A percentile compares a stretch with the other conserved stretches of the same genome.
These are phyloP conservation scores for Phaeosphaeria sp. DNA, from an alignment of 2,329 filamentous ascomycete genomes.

Conservation along the genomic window DNA sequence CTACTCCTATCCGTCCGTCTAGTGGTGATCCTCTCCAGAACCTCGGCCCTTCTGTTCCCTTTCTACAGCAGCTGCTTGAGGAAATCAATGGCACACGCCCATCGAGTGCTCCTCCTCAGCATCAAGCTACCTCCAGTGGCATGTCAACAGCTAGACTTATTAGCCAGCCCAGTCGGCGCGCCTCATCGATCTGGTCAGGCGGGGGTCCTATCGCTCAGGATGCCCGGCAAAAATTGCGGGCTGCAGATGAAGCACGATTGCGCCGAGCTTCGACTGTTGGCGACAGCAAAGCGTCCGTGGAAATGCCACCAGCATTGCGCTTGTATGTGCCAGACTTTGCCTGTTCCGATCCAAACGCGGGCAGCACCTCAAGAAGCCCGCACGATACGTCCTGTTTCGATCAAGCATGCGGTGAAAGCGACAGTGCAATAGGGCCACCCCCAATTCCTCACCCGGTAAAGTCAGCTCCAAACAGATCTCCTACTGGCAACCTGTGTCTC, in stretches of 20 bases:
- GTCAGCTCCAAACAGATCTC: background rate
- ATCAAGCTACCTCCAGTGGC: background rate
- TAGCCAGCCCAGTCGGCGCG: background rate
- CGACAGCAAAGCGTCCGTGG: conserved; percentile 2
- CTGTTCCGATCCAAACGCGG: background rate
- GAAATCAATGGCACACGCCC: conserved; percentile 26
- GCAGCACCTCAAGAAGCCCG: background rate
- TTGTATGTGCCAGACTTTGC: background rate
- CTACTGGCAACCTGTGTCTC: background rate
- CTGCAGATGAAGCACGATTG: conserved; percentile 29
- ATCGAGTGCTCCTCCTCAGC: background rate
- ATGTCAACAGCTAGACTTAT: background rate
- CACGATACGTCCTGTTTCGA: background rate
- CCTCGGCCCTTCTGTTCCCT: conserved; percentile 20
- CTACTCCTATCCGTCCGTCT: conserved; percentile 25
- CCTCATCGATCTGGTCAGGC: conserved; percentile 26
- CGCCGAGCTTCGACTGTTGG: conserved; percentile 1
- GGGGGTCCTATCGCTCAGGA: conserved; percentile 27
- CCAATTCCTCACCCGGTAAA: background rate
- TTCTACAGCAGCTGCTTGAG: conserved; percentile 35
- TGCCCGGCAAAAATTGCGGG: conserved; percentile 30
- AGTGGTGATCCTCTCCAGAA: conserved; percentile 7
- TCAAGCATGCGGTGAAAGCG: background rate
- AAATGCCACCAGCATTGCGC: background rate
- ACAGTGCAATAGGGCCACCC: background rate